phyloP scores from a whole-genome alignment of 441 rosid genomes.

The Brassica balearica region DNA sequence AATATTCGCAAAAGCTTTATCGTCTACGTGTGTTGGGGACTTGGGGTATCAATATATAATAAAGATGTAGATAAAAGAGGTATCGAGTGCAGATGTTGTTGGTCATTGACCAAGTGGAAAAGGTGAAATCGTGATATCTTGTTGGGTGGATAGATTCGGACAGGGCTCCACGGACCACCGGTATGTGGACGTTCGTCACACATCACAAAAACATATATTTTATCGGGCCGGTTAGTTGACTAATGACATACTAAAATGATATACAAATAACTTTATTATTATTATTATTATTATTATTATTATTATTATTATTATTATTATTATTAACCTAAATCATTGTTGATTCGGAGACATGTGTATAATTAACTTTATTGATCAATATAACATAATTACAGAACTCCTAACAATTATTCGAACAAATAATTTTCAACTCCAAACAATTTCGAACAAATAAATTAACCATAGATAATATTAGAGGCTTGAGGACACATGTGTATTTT shows the following conservation, averaged over 20 bases:
- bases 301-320: background rate
- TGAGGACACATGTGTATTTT: background rate
- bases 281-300: background rate
- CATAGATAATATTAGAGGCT: background rate
- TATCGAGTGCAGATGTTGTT: conserved; percentile 26
- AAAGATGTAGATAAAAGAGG: conserved; percentile 32
- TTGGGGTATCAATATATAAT: conserved; percentile 8
- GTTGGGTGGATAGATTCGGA: conserved; percentile 45
- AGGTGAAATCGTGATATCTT: conserved; percentile 37
- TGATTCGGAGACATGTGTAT: background rate
- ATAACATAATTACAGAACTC: background rate
- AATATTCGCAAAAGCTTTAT: conserved; percentile 26
- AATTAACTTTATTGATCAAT: background rate
- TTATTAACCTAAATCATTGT: background rate
- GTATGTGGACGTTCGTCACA: conserved; percentile 25
- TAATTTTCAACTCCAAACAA: background rate
- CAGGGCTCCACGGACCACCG: conserved; percentile 45
- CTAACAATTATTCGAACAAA: background rate
- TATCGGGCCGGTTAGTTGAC: background rate
- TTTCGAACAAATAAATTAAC: background rate
- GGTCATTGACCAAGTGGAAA: conserved; percentile 46
- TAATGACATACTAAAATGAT: background rate
- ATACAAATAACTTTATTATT: background rate
- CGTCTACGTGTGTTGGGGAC: conserved; percentile 17
- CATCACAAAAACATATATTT: conserved; percentile 17